Evolutionary conservation across 768 basidiomycete genomes (phyloP).

Genomic region (Kwoniella dejecticola): DNA sequence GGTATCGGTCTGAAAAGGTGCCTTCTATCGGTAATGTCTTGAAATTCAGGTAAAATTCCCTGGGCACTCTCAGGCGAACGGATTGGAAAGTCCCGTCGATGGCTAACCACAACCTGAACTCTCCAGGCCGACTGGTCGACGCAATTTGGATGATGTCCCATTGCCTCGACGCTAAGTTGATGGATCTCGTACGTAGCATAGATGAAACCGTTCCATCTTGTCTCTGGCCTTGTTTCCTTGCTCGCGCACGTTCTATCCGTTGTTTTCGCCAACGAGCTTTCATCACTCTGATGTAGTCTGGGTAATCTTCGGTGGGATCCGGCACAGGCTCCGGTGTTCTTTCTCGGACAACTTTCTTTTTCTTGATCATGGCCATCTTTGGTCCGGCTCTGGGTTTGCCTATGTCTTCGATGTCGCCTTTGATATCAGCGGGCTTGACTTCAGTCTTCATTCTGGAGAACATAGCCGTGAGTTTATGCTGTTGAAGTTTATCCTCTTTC

Average conservation of each 20-base stretch:
- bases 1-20: slow-evolving; percentile 72
- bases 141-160: slow-evolving; percentile 93
- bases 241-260: slow-evolving; percentile 58
- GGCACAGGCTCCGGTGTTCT: slow-evolving; percentile 60
- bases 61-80: slow-evolving; percentile 78
- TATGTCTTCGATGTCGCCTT: slow-evolving; percentile 68
- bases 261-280: slow-evolving; percentile 73
- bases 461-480: slow-evolving; percentile 96
- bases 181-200: slow-evolving; percentile 68
- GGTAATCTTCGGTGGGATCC: slow-evolving; percentile 67
- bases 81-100: slow-evolving; percentile 76
- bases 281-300: slow-evolving; percentile 75
- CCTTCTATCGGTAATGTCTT: slow-evolving; percentile 68
- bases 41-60: slow-evolving; percentile 91
- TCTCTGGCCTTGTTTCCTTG: slow-evolving; percentile 37
- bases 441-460: slow-evolving; percentile 61
- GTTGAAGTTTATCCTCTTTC: slow-evolving; percentile 92
- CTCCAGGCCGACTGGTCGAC: slow-evolving; percentile 71
- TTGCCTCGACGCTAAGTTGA: slow-evolving; percentile 62
- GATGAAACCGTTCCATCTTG: slow-evolving; percentile 61
- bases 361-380: slow-evolving; percentile 59
- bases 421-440: slow-evolving; percentile 23
- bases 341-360: slow-evolving; percentile 57
- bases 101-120: slow-evolving; percentile 84
- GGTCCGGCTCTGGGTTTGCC: slow-evolving; percentile 37